phyloP scores from a whole-genome alignment of 2,329 filamentous ascomycete genomes.

The Talaromyces sp. region DNA sequence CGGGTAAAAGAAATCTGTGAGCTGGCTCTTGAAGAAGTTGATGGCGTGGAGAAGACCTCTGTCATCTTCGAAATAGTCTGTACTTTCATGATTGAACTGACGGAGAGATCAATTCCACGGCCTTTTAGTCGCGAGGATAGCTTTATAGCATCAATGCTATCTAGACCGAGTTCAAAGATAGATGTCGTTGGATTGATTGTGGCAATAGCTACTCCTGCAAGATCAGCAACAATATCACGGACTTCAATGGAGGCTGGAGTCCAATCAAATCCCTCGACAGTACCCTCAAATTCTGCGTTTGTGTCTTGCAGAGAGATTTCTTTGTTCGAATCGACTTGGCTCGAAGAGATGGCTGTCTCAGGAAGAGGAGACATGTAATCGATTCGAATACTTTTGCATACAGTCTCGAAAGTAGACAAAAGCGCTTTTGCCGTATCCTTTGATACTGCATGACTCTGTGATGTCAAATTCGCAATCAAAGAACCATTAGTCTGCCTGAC shows the following conservation, averaged over 20 bases:
- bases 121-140: slow-evolving; percentile 70
- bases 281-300: background rate
- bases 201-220: slow-evolving; percentile 56
- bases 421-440: slow-evolving; percentile 38
- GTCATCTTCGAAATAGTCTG: slow-evolving; percentile 67
- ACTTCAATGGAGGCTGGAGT: slow-evolving; percentile 53
- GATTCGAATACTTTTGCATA: slow-evolving; percentile 38
- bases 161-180: slow-evolving; percentile 79
- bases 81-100: slow-evolving; percentile 74
- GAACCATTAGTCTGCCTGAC: slow-evolving; percentile 55
- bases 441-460: slow-evolving; percentile 50
- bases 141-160: slow-evolving; percentile 90
- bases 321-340: background rate
- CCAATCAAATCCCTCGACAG: slow-evolving; percentile 57
- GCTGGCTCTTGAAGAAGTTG: slow-evolving; percentile 29
- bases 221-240: slow-evolving; percentile 60
- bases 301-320: background rate
- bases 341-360: slow-evolving; percentile 7
- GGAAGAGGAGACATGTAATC: slow-evolving; percentile 26
- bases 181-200: slow-evolving; percentile 60
- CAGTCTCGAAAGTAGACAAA: slow-evolving; percentile 44
- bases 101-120: slow-evolving; percentile 59
- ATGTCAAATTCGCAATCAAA: slow-evolving; percentile 60
- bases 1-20: slow-evolving; percentile 22
- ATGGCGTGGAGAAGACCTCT: slow-evolving; percentile 21